A percentile compares a stretch with the other conserved stretches of the same genome.
phyloP scores from a whole-genome alignment of 2,329 filamentous ascomycete species.

The Didymosphaeria variabile region DNA sequence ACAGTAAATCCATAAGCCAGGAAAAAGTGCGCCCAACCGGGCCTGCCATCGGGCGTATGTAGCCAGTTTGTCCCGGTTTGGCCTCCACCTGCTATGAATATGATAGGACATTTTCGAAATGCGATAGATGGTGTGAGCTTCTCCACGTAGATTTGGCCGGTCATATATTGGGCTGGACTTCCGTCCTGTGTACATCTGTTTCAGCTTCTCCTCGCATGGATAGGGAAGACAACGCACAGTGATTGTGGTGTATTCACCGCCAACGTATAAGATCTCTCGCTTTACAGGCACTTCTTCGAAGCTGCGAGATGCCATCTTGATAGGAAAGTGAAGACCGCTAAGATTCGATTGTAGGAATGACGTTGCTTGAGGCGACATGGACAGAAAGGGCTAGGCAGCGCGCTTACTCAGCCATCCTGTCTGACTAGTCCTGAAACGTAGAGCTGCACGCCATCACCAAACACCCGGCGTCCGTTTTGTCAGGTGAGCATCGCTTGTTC shows the following conservation, averaged over 20 bases:
- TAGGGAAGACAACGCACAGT: too few relatives aligned
- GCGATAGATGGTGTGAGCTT: slow-evolving; percentile 28
- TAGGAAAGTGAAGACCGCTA: too few relatives aligned
- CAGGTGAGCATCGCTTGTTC: too few relatives aligned
- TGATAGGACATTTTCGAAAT: slow-evolving; percentile 27
- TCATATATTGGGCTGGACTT: slow-evolving; percentile 20
- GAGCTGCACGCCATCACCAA: too few relatives aligned
- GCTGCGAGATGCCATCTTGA: background rate
- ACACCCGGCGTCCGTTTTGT: too few relatives aligned
- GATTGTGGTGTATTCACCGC: slow-evolving; percentile 30
- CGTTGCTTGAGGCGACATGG: too few relatives aligned
- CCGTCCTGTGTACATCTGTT: slow-evolving; percentile 15
- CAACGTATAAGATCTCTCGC: slow-evolving; percentile 36
- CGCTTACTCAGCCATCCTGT: too few relatives aligned
- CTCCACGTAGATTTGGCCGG: slow-evolving; percentile 40
- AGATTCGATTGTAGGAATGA: too few relatives aligned
- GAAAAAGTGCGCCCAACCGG: slow-evolving; percentile 61
- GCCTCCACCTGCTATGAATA: slow-evolving; percentile 37
- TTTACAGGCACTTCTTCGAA: background rate
- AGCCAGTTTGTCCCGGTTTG: slow-evolving; percentile 45
- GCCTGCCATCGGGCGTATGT: slow-evolving; percentile 59
- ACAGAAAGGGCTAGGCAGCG: too few relatives aligned
- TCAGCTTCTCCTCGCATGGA: slow-evolving; percentile 19
- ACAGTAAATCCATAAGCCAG: slow-evolving; percentile 57
- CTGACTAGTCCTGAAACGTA: too few relatives aligned